Percentiles rank a stretch among this genome's conserved stretches.
Evolutionary conservation across 306 rosid species (phyloP).

Genomic region (Gastrolobium villosum): DNA sequence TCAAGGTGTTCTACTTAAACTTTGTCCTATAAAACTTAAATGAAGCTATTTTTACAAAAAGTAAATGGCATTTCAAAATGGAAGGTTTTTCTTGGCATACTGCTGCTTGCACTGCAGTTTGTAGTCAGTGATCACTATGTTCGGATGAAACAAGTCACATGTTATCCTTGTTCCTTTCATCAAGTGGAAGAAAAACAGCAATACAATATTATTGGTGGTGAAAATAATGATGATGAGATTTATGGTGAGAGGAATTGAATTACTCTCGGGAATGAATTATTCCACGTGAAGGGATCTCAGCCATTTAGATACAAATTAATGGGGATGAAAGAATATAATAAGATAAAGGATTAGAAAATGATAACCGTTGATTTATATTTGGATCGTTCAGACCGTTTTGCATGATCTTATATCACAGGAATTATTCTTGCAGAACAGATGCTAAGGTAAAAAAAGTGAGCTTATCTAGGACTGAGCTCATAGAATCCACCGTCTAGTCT

Average conservation of each 20-base stretch:
- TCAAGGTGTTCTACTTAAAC: background rate
- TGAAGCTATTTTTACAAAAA: background rate
- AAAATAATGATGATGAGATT: background rate
- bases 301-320: too few species aligned
- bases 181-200: background rate
- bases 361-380: too few species aligned
- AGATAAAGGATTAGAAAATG: too few species aligned
- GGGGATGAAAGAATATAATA: too few species aligned
- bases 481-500: slow-evolving; percentile 14
- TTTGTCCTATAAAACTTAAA: background rate
- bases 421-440: background rate
- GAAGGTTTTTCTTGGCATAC: background rate
- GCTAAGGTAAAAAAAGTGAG: background rate
- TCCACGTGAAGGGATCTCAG: too few species aligned
- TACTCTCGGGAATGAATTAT: too few species aligned
- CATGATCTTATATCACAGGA: too few species aligned
- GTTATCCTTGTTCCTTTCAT: background rate
- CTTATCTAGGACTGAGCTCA: slow-evolving; percentile 18
- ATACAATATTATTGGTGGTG: background rate
- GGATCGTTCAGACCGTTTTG: too few species aligned
- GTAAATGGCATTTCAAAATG: background rate
- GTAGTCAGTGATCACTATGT: background rate
- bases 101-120: background rate
- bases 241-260: background rate
- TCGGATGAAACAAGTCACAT: background rate